Base-by-base conservation (phyloP, 2,329 filamentous ascomycete genomes). In the Colletotrichum abscissum region DNA sequence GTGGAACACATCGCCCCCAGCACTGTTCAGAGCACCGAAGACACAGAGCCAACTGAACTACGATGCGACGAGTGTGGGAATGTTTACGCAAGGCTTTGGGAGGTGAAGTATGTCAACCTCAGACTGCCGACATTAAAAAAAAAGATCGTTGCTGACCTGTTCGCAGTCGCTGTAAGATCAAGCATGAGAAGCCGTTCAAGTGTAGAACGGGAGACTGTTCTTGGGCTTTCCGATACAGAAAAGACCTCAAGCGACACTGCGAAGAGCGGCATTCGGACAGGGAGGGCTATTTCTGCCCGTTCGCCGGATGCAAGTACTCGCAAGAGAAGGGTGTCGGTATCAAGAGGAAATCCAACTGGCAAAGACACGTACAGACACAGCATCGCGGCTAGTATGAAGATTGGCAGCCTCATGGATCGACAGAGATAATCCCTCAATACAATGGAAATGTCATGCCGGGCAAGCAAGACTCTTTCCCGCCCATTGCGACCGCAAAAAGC, bases 161-260 rank as follows among this genome's bases (percentile, higher is more conserved):
- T 8, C 7, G 5, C 22, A 71, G 68, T 28, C 62, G 55, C 24
- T 60, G 56, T 35, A 52, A 38, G 38, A 33, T 28, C 14, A 62
- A 59, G 22, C 68, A 67, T 14, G 14, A 19, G 9, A 66, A 42
- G 16, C 68, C 30, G 14, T 71, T 71, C 55, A 60, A 54, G 26
- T 76, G 74, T 52, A 26, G 46, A 19, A 58, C 54, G 56, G 38
- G 19, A 14, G 35, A 38, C 35, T 75, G 73, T 46, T n/a, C 24
- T 8, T 19, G 14, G n/a, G 24, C 30, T 8, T 76, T 76, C 54
- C 35, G 49, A 56, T 30, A 65, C 24, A 56, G 56, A 4, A 75
- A 68, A 57, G 74, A 73, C 19, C 63, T 69, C 11, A 6, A 59
- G n/a, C 62, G 62, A 8, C 74, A 76, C 42, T 49, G 14, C 24